phyloP scores from a whole-genome alignment of 805 yeast genomes.

The Komagataella mondaviorum region DNA sequence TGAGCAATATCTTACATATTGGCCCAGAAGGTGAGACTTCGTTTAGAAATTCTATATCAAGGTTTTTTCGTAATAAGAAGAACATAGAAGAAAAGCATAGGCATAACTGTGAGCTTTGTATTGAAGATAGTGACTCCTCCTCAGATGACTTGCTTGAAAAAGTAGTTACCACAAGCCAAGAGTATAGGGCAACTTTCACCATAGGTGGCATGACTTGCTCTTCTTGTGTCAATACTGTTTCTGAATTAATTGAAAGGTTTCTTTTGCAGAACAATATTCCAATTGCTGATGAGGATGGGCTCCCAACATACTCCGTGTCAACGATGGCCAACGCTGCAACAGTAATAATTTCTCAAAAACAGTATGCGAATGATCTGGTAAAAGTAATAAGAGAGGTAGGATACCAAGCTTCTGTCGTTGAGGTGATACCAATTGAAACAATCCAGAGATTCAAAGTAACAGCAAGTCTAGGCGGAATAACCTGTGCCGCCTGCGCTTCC shows the following conservation, averaged over 20 bases:
- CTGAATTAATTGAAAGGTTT: slow-evolving; percentile 22
- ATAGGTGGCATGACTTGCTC: slow-evolving; percentile 63
- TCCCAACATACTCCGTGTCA: slow-evolving; percentile 16
- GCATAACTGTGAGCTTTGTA: not conserved
- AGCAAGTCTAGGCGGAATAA: slow-evolving; percentile 61
- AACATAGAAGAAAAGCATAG: not conserved
- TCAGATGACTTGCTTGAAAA: slow-evolving; percentile 11
- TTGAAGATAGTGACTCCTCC: slow-evolving; percentile 1
- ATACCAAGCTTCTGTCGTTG: slow-evolving; percentile 36
- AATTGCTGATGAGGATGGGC: slow-evolving; percentile 6
- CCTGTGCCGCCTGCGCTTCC: slow-evolving; percentile 56
- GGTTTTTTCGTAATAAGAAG: not conserved
- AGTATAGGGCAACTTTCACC: slow-evolving; percentile 37
- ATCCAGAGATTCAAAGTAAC: slow-evolving; percentile 33
- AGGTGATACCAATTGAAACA: slow-evolving; percentile 43
- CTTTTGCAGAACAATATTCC: slow-evolving; percentile 8
- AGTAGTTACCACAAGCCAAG: slow-evolving; percentile 10
- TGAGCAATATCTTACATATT: not conserved
- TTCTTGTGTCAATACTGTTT: slow-evolving; percentile 38
- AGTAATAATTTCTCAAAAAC: slow-evolving; percentile 38
- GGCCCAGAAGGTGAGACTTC: not conserved
- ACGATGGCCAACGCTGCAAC: slow-evolving; percentile 43
- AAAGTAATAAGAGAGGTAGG: slow-evolving; percentile 31
- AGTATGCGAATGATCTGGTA: slow-evolving; percentile 33
- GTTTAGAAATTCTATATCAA: not conserved